Conservation (phyloP, 2,329 filamentous ascomycete species). For the Spiromastix sp. region DNA sequence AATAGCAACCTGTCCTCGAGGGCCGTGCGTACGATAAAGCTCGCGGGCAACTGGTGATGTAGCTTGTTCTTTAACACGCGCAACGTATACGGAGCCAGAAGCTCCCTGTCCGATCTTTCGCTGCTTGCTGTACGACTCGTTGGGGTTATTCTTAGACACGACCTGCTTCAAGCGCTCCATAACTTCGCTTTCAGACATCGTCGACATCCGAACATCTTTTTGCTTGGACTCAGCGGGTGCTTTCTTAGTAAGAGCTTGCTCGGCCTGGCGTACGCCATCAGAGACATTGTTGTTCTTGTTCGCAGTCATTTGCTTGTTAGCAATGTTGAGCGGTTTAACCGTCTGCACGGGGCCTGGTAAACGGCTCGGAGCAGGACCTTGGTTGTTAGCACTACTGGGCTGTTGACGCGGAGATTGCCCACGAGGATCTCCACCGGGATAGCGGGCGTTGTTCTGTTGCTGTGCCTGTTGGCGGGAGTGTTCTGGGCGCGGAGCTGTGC, state of each 20-base stretch:
- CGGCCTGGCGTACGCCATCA: conserved; percentile 77
- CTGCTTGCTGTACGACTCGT: conserved; percentile 94
- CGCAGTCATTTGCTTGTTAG: conserved; percentile 47
- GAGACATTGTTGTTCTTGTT: conserved; percentile 37
- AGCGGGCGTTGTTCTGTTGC: conserved; percentile 16
- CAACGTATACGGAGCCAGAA: conserved; percentile 95
- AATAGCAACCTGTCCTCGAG: conserved; percentile 84
- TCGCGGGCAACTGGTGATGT: conserved; percentile 70
- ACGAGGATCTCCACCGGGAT: conserved; percentile 24
- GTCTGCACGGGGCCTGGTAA: conserved; percentile 45
- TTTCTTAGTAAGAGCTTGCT: conserved; percentile 80
- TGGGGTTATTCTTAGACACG: conserved; percentile 89
- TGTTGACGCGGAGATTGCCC: conserved; percentile 32
- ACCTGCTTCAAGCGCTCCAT: conserved; percentile 93
- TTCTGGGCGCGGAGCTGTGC: conserved; percentile 23
- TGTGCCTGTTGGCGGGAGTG: conserved; percentile 25
- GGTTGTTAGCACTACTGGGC: conserved; percentile 36
- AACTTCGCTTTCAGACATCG: conserved; percentile 93
- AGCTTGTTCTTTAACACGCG: conserved; percentile 82
- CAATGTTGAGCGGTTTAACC: conserved; percentile 72
- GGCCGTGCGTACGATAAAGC: conserved; percentile 67
- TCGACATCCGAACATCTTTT: conserved; percentile 96
- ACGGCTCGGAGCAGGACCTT: conserved; percentile 45
- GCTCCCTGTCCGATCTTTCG: conserved; percentile 99
- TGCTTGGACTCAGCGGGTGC: conserved; percentile 60